These are phyloP conservation scores for Vachellia pachyceras DNA, from an alignment of 306 rosid genomes.

Conservation along the genomic window DNA sequence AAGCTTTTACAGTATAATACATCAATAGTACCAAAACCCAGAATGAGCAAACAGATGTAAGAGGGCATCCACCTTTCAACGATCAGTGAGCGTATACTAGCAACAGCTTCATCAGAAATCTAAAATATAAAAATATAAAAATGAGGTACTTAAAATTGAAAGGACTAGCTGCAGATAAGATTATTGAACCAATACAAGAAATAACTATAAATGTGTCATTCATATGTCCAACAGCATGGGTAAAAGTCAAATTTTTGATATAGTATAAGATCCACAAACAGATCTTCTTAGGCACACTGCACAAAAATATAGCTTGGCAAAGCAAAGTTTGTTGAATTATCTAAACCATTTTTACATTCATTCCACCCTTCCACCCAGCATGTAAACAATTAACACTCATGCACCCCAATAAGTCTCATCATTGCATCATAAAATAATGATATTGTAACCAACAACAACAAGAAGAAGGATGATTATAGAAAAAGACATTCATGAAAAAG, in stretches of 20 bases:
- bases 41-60: constrained; percentile 26
- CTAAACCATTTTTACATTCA: not conserved
- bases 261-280: constrained; percentile 9
- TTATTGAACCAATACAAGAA: constrained; percentile 7
- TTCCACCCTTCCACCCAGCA: constrained; percentile 11
- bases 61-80: constrained; percentile 62
- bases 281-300: not conserved
- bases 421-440: not conserved
- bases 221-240: constrained; percentile 3
- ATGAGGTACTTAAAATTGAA: constrained; percentile 36
- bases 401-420: constrained; percentile 7
- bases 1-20: not conserved
- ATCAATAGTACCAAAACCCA: constrained; percentile 27
- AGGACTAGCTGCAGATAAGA: constrained; percentile 24
- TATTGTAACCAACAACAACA: not conserved
- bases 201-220: constrained; percentile 31
- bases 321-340: not conserved
- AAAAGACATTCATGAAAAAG: not conserved
- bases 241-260: constrained; percentile 27
- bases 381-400: not conserved
- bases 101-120: constrained; percentile 93
- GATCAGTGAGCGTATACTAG: constrained; percentile 69
- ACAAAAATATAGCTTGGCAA: not conserved
- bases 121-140: constrained; percentile 39
- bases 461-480: not conserved